Evolutionary conservation across 2,329 filamentous ascomycete genomes (phyloP).

Genomic region (Pyrenophora seminiperda): DNA sequence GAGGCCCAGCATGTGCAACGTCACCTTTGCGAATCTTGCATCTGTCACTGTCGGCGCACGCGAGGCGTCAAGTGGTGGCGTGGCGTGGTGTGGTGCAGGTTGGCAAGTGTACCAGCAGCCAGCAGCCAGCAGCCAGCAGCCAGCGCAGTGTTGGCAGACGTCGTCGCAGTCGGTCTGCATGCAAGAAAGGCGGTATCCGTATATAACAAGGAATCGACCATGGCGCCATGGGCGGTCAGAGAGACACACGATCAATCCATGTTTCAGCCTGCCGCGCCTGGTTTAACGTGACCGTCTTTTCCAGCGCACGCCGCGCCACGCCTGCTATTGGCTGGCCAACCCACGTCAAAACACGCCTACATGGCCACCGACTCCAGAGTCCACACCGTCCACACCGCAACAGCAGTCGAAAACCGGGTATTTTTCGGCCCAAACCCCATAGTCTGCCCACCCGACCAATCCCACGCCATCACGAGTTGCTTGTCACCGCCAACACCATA

Average conservation of each 20-base stretch:
- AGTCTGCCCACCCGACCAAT: conserved; percentile 11
- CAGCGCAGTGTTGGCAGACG: too few relatives aligned
- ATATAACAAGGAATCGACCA: too few relatives aligned
- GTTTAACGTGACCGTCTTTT: too few relatives aligned
- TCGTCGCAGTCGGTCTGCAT: too few relatives aligned
- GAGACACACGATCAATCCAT: too few relatives aligned
- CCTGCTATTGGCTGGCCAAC: too few relatives aligned
- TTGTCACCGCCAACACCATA: conserved; percentile 12
- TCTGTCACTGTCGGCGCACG: neutral
- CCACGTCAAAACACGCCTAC: neutral
- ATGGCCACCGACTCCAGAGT: neutral
- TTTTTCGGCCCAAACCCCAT: neutral
- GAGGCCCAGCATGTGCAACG: neutral
- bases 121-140: too few relatives aligned
- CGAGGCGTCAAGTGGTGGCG: neutral
- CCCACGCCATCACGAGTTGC: conserved; percentile 17
- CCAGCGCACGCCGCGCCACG: too few relatives aligned
- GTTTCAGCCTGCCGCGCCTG: too few relatives aligned
- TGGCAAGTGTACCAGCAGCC: conserved; percentile 5
- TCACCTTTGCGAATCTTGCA: neutral
- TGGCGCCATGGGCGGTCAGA: too few relatives aligned
- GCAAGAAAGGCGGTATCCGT: too few relatives aligned
- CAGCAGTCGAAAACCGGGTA: neutral
- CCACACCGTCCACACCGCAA: neutral
- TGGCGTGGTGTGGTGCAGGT: neutral